A percentile compares a stretch with the other conserved stretches of the same genome.
phyloP scores from a whole-genome alignment of 257 asterid genomes.

The Haberlea rhodopensis region DNA sequence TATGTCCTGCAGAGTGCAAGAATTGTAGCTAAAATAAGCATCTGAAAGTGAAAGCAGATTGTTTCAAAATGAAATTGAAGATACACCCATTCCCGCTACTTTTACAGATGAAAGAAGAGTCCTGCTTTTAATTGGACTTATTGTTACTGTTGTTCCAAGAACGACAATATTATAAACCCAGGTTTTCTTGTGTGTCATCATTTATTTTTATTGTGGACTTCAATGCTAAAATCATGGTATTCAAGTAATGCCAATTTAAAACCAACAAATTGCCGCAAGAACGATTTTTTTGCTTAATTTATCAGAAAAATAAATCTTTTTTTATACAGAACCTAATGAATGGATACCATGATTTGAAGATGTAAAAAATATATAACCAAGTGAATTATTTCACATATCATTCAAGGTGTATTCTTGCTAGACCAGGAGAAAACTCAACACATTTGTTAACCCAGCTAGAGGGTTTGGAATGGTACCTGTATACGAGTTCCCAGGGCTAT shows the following conservation, averaged over 20 bases:
- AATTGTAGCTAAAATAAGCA: conserved; percentile 28
- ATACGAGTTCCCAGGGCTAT: conserved; percentile 82
- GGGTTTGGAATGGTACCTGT: conserved; percentile 53
- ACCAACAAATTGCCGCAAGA: conserved; percentile 5
- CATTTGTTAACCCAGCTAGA: background rate
- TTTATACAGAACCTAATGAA: background rate
- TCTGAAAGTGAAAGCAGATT: conserved; percentile 13
- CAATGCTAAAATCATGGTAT: conserved; percentile 9
- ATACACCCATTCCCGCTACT: conserved; percentile 8
- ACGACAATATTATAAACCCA: background rate
- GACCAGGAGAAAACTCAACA: background rate
- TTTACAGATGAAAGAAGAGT: background rate
- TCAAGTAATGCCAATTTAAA: conserved; percentile 1
- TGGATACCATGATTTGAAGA: background rate
- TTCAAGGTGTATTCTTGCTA: conserved; percentile 17
- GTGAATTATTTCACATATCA: background rate
- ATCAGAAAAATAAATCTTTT: no score
- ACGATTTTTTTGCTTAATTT: background rate
- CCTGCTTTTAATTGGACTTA: conserved; percentile 9
- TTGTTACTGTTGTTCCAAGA: conserved; percentile 3
- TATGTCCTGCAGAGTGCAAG: conserved; percentile 60
- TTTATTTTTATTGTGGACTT: background rate
- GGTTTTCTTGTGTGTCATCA: background rate
- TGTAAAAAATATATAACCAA: no score
- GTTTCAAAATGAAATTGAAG: conserved; percentile 10